Percentiles rank a stretch among this genome's conserved stretches.
These are phyloP conservation scores for Sporisorium sorghi DNA, from an alignment of 1,284 basidiomycete genomes.

Conservation along the genomic window DNA sequence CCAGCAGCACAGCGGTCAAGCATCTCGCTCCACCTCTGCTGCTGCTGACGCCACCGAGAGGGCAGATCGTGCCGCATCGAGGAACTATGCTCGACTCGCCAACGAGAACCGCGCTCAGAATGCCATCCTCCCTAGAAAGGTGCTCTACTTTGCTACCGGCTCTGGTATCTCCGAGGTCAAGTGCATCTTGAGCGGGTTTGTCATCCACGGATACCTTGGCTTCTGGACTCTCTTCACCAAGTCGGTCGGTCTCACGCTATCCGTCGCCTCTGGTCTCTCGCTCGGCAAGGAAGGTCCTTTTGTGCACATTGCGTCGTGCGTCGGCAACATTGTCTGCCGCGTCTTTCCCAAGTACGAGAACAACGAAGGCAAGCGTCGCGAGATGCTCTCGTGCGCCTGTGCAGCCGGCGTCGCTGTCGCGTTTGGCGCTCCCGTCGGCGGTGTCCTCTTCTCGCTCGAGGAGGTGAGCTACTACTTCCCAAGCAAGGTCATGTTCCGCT, in stretches of 20 bases:
- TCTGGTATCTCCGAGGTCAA: constrained; percentile 98
- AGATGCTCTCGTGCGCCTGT: constrained; percentile 58
- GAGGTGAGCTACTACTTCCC: constrained; percentile 70
- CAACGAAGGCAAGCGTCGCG: constrained; percentile 76
- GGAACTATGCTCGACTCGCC: constrained; percentile 32
- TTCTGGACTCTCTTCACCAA: constrained; percentile 89
- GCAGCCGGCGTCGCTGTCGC: constrained; percentile 79
- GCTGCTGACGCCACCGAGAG: background rate
- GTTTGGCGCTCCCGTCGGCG: constrained; percentile 65
- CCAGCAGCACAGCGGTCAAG: constrained; percentile 11
- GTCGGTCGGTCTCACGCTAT: constrained; percentile 85
- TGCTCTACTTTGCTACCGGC: constrained; percentile 80
- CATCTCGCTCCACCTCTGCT: constrained; percentile 8
- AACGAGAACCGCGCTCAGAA: constrained; percentile 45
- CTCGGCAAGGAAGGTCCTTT: constrained; percentile 88
- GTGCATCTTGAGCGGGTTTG: constrained; percentile 89
- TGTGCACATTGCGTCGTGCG: constrained; percentile 93
- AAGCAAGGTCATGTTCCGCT: constrained; percentile 70
- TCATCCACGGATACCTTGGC: constrained; percentile 96
- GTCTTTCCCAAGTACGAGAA: constrained; percentile 78
- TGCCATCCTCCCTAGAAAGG: constrained; percentile 71
- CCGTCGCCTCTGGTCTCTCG: constrained; percentile 66
- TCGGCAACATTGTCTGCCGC: constrained; percentile 93
- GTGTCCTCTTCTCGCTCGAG: constrained; percentile 75
- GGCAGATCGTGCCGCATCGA: constrained; percentile 13